Evolutionary conservation across 441 rosid genomes (phyloP).

Genomic region (Jatropha podagrica): DNA sequence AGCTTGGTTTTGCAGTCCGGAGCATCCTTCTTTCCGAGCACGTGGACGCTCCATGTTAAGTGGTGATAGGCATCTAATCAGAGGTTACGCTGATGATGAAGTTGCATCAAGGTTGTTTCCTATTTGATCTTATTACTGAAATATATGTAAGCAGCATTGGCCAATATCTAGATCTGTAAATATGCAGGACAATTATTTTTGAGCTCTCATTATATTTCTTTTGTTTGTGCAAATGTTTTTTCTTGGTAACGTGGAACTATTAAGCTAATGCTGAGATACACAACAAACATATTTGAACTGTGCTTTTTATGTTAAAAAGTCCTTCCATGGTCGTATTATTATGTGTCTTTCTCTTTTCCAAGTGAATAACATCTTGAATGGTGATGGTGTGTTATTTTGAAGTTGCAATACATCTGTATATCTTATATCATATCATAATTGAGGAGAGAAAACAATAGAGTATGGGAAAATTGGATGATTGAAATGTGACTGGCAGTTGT

Average conservation of each 20-base stretch:
- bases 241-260: background rate
- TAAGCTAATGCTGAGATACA: background rate
- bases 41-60: conserved; percentile 92
- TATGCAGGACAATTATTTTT: background rate
- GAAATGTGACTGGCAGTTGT: background rate
- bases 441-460: background rate
- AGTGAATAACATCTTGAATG: background rate
- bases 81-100: conserved; percentile 65
- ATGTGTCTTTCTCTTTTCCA: background rate
- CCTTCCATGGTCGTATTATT: background rate
- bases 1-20: conserved; percentile 72
- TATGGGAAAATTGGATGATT: conserved; percentile 3
- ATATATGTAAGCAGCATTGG: too few species aligned
- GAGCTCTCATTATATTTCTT: too few species aligned
- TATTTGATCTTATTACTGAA: conserved; percentile 17
- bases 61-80: conserved; percentile 68
- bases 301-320: background rate
- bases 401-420: background rate
- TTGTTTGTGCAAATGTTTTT: background rate
- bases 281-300: background rate
- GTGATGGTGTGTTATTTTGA: background rate
- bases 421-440: background rate
- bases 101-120: conserved; percentile 74
- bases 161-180: background rate
- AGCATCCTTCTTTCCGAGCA: conserved; percentile 89